Conservation (phyloP, 768 basidiomycete genomes). For the Trametes elegans region DNA sequence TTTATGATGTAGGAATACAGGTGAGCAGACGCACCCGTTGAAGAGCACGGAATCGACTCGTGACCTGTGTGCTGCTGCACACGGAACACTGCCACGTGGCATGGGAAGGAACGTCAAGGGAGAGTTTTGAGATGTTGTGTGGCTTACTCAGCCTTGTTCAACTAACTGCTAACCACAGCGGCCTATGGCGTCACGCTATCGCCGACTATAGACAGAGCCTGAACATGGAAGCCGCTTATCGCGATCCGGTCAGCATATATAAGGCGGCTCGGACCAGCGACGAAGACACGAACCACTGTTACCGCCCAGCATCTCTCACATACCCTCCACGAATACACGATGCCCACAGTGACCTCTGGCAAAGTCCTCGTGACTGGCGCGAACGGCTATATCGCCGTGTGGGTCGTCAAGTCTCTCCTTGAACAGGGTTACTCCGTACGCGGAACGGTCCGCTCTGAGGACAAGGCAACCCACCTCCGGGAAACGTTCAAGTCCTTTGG, state of each 20-base stretch:
- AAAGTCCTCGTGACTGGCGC: slow-evolving; percentile 57
- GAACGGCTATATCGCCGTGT: slow-evolving; percentile 58
- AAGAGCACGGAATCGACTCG: too few species aligned
- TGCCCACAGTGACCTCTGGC: slow-evolving; percentile 36
- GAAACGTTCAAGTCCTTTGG: slow-evolving; percentile 53
- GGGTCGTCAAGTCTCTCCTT: slow-evolving; percentile 55
- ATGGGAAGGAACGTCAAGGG: too few species aligned
- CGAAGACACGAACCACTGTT: background rate
- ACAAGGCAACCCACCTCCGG: slow-evolving; percentile 58
- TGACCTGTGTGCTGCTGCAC: too few species aligned
- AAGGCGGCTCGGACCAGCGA: background rate
- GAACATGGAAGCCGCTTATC: background rate
- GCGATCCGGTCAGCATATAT: background rate
- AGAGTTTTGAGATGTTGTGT: too few species aligned
- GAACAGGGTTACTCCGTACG: slow-evolving; percentile 62
- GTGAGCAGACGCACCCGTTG: too few species aligned
- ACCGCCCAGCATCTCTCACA: background rate
- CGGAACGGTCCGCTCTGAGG: slow-evolving; percentile 60
- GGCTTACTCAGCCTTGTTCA: too few species aligned
- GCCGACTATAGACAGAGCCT: background rate
- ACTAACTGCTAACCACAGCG: too few species aligned
- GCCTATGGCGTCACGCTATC: too few species aligned
- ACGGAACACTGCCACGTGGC: too few species aligned
- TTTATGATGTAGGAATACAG: background rate
- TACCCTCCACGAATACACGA: too few species aligned